Evolutionary conservation across 345 rosid genomes (phyloP).

Genomic region (Cardamine resedifolia): DNA sequence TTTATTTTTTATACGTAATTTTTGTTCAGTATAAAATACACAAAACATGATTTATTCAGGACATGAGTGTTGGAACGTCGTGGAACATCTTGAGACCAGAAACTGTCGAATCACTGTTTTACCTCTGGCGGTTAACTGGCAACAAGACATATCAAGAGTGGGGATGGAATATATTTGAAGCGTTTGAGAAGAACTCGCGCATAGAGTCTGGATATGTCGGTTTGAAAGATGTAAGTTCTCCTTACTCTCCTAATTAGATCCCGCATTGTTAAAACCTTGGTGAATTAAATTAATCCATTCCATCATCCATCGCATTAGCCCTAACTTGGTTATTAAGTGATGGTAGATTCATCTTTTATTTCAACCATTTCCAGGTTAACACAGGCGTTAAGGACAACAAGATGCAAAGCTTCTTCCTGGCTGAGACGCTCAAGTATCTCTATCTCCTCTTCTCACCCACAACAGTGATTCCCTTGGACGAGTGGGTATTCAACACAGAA

Average conservation of each 20-base stretch:
- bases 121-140: conserved; percentile 94
- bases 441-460: conserved; percentile 91
- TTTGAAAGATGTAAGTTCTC: conserved; percentile 77
- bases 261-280: neutral
- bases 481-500: conserved; percentile 98
- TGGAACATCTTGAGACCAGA: conserved; percentile 98
- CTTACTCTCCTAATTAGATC: neutral
- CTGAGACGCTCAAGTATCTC: conserved; percentile 85
- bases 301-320: no score
- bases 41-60: conserved; percentile 52
- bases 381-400: conserved; percentile 80
- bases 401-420: conserved; percentile 97
- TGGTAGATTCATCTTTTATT: neutral
- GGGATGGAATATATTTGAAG: conserved; percentile 98
- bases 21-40: neutral
- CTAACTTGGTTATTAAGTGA: no score
- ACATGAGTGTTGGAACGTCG: conserved; percentile 95
- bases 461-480: conserved; percentile 73
- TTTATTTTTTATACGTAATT: neutral
- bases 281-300: no score
- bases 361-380: conserved; percentile 56
- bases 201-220: conserved; percentile 88
- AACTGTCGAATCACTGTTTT: conserved; percentile 93
- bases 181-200: conserved; percentile 89
- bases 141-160: conserved; percentile 95